Percentiles rank a stretch among this genome's conserved stretches.
Evolutionary conservation across 2,329 filamentous ascomycete species (phyloP).

Genomic region (Cryphonectria parasitica): DNA sequence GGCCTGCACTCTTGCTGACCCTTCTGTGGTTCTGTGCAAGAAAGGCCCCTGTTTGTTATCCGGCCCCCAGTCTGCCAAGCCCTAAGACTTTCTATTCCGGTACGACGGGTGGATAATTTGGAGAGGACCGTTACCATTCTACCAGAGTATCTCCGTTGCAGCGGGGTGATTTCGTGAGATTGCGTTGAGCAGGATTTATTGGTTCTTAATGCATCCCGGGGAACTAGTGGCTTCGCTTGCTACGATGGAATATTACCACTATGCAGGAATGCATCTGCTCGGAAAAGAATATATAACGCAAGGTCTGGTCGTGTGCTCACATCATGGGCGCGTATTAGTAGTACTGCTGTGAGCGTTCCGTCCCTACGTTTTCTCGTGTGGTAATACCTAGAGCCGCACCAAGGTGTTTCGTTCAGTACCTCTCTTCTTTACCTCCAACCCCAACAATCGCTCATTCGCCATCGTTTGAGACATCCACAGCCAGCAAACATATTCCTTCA

Average conservation of each 20-base stretch:
- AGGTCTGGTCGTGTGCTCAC: conserved; percentile 1
- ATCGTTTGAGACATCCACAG: too few relatives aligned
- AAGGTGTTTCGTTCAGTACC: neutral
- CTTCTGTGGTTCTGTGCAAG: conserved; percentile 2
- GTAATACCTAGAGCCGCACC: neutral
- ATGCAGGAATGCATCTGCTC: neutral
- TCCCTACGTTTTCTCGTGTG: neutral
- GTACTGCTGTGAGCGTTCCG: neutral
- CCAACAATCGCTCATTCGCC: neutral
- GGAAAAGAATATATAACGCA: neutral
- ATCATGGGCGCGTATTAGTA: neutral
- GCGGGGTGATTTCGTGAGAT: neutral
- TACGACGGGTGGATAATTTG: neutral
- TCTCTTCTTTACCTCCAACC: neutral
- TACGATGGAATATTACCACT: neutral
- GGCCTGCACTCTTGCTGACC: neutral
- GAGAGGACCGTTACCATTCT: neutral
- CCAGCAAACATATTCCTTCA: neutral
- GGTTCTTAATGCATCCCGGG: neutral
- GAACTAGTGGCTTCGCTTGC: neutral
- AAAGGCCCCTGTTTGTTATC: conserved; percentile 1
- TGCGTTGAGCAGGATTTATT: neutral
- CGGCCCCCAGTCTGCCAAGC: conserved; percentile 2
- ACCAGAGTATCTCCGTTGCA: neutral
- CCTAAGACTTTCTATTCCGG: neutral